Base-by-base conservation (phyloP, 257 asterid species). In the Galeopsis tetrahit region DNA sequence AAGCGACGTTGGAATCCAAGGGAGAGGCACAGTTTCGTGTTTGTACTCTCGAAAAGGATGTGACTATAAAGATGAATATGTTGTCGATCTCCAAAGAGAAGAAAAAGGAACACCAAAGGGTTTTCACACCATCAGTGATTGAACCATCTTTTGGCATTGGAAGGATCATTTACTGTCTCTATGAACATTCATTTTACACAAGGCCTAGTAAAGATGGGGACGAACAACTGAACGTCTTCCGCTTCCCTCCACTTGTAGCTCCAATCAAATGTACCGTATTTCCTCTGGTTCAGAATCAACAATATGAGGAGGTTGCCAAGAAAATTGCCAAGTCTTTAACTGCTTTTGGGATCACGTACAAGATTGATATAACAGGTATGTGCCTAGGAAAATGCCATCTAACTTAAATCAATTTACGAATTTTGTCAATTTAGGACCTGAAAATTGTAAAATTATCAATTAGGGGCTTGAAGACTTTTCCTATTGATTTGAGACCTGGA, bases 131-230 rank as follows among this genome's bases (percentile, higher is more conserved):
- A 7, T 92, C 97, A 2, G 97, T 92, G 69, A 90, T 92, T 38
- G 98, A 90, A 58, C 98, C 97, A 13, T 92, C 97, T 1, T 92
- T 92, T 78, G 97, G 98, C 14, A 87, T 92, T 63, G 96, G 97
- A 62, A 80, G 98, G 66, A 92, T 92, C 63, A 90, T 92, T 62
- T 92, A 92, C 75, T 92, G 97, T 76, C 93, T 92, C 32, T 90
- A 69, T 58, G 97, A 92, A 73, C 98, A 92, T 66, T 80, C 93
- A 11, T 92, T 92, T 78, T 92, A 87, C 76, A 85, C 91, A 3
- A 81, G 98, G 72, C 72, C 97, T 13, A 82, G 88, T 77, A 87
- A 78, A 82, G 92, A 81, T 39, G 96, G 97, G 43, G 95, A 92
- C 46, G 97, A 92, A 44, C 97, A 85, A 75, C 75, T 85, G 79